A percentile compares a stretch with the other conserved stretches of the same genome.
phyloP scores from a whole-genome alignment of 192 early-diverging fungal genomes.

The Jimgerdemannia flammicorona region DNA sequence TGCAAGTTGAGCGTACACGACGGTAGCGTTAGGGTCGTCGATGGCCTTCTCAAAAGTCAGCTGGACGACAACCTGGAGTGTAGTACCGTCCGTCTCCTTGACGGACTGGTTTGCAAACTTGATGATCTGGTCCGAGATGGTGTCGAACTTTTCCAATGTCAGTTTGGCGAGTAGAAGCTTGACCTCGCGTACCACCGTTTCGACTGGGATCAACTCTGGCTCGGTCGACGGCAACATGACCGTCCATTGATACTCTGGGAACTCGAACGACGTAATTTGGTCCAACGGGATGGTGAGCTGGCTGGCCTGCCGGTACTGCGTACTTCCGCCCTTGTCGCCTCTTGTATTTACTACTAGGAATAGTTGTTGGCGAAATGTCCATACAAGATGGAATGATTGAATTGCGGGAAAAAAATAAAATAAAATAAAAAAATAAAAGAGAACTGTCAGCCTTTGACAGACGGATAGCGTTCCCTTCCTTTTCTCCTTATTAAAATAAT shows the following conservation, averaged over 20 bases:
- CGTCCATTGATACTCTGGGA: constrained; percentile 80
- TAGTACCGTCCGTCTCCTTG: constrained; percentile 56
- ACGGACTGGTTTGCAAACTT: constrained; percentile 62
- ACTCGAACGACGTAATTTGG: constrained; percentile 74
- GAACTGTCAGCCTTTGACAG: too few species aligned
- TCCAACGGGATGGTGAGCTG: constrained; percentile 47
- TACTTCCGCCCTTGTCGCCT: constrained; percentile 40
- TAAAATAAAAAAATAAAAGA: too few species aligned
- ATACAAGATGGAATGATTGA: too few species aligned
- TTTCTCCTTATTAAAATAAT: too few species aligned
- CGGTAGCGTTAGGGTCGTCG: constrained; percentile 81
- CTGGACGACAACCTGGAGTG: constrained; percentile 75
- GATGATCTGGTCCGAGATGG: constrained; percentile 75
- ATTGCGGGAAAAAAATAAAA: too few species aligned
- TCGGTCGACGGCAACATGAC: constrained; percentile 32
- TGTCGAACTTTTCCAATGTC: constrained; percentile 89
- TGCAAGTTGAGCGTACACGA: constrained; percentile 84
- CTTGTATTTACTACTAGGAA: constrained; percentile 1
- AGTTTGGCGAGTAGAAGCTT: constrained; percentile 90
- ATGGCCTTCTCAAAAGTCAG: constrained; percentile 90
- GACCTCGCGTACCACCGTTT: constrained; percentile 65
- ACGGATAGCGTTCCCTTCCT: too few species aligned
- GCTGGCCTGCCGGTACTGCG: constrained; percentile 29
- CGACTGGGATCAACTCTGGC: constrained; percentile 37
- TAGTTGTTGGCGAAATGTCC: too few species aligned